Conservation (phyloP, 768 basidiomycete species). For the Agaricus bisporus region DNA sequence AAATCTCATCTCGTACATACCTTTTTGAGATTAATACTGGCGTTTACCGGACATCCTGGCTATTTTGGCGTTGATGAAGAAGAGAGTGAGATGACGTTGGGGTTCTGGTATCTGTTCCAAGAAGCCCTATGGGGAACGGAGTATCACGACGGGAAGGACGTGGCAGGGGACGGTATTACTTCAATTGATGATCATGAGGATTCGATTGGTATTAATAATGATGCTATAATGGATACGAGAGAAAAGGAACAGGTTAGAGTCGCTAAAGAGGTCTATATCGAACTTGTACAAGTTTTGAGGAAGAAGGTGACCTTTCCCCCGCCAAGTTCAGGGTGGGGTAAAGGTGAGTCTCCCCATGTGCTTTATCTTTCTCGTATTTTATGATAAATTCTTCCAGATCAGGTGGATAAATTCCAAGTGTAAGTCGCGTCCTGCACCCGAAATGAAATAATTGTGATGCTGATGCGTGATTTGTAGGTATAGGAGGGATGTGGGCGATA, state of each 20-base stretch:
- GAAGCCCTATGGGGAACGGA: slow-evolving; percentile 77
- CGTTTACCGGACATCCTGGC: slow-evolving; percentile 67
- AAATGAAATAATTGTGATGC: neutral
- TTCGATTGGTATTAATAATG: neutral
- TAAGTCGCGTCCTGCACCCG: slow-evolving; percentile 28
- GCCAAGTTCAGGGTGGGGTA: slow-evolving; percentile 48
- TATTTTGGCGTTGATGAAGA: slow-evolving; percentile 82
- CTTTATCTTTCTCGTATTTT: slow-evolving; percentile 11
- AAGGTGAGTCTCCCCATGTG: slow-evolving; percentile 42
- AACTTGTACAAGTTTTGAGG: slow-evolving; percentile 66
- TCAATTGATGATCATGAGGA: slow-evolving; percentile 10
- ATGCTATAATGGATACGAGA: slow-evolving; percentile 15
- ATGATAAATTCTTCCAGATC: slow-evolving; percentile 44
- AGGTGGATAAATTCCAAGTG: slow-evolving; percentile 75
- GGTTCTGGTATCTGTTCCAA: slow-evolving; percentile 89
- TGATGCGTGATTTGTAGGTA: slow-evolving; percentile 39
- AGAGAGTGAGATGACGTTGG: slow-evolving; percentile 80
- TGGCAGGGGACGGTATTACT: slow-evolving; percentile 23
- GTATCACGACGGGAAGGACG: slow-evolving; percentile 35
- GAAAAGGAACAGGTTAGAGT: slow-evolving; percentile 38
- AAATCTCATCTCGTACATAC: slow-evolving; percentile 55
- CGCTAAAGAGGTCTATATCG: slow-evolving; percentile 72
- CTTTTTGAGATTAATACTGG: slow-evolving; percentile 65
- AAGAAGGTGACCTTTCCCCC: slow-evolving; percentile 75
- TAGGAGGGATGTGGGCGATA: slow-evolving; percentile 82